Evolutionary conservation across 345 rosid genomes (phyloP).

Genomic region (Dipteronia dyeriana): DNA sequence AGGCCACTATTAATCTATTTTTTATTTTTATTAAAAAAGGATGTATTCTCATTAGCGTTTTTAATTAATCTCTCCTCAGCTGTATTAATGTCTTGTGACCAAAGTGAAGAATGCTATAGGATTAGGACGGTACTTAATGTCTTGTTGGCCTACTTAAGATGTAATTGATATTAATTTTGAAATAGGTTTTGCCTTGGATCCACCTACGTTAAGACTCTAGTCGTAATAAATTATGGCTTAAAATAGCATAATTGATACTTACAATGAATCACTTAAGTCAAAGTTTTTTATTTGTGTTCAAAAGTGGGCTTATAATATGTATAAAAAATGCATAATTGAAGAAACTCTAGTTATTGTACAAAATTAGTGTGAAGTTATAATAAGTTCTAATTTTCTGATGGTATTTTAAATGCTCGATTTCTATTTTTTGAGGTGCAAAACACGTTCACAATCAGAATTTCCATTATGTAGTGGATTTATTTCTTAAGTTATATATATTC

Average conservation of each 20-base stretch:
- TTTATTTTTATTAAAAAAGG: neutral
- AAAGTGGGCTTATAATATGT: neutral
- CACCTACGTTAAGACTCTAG: neutral
- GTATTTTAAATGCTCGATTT: neutral
- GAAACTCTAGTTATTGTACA: neutral
- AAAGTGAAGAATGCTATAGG: neutral
- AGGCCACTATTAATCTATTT: neutral
- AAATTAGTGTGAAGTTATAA: neutral
- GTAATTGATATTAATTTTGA: neutral
- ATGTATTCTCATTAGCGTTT: neutral
- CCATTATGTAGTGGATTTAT: neutral
- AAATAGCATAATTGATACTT: neutral
- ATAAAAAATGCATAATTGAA: no score
- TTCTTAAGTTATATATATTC: neutral
- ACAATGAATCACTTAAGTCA: neutral
- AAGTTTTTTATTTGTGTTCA: neutral
- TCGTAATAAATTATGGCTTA: neutral
- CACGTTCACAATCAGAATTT: neutral
- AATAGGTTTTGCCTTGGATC: neutral
- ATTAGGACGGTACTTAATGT: neutral
- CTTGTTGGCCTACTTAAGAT: neutral
- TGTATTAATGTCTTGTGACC: neutral
- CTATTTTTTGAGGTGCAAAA: neutral
- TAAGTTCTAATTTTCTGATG: neutral
- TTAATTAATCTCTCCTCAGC: neutral